Evolutionary conservation across 345 rosid species (phyloP).

Genomic region (Rhizophora apiculata): DNA sequence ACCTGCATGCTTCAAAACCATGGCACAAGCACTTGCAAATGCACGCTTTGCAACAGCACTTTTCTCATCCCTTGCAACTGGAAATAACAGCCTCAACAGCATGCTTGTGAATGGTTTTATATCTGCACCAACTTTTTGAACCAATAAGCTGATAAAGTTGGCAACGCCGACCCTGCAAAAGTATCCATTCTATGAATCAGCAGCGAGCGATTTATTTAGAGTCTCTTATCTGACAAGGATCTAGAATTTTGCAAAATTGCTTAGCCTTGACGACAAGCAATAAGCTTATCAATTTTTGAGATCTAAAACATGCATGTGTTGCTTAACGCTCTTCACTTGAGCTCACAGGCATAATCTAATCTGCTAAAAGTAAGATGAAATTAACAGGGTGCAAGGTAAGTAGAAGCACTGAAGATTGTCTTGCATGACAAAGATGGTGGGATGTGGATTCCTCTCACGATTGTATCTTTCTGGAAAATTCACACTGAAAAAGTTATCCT

Average conservation of each 20-base stretch:
- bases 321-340: background rate
- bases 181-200: slow-evolving; percentile 3
- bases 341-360: background rate
- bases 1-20: slow-evolving; percentile 67
- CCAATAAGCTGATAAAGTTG: slow-evolving; percentile 71
- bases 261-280: too few species aligned
- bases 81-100: slow-evolving; percentile 67
- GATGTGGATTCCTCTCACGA: background rate
- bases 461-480: background rate
- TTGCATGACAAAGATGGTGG: background rate
- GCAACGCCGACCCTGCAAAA: slow-evolving; percentile 88
- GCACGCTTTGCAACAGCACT: slow-evolving; percentile 81
- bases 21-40: slow-evolving; percentile 84
- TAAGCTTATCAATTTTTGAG: too few species aligned
- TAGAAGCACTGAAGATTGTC: background rate
- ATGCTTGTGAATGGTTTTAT: slow-evolving; percentile 69
- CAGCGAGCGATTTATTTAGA: background rate
- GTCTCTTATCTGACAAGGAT: background rate
- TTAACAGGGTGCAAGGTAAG: background rate
- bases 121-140: slow-evolving; percentile 74
- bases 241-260: background rate
- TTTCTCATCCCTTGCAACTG: slow-evolving; percentile 78
- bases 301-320: too few species aligned
- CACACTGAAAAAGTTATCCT: background rate
- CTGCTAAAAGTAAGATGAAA: background rate